Evolutionary conservation across 208 protist genomes (phyloP), one percentile per base, ranked within the genome.

Genomic region (Leishmania tropica): DNA sequence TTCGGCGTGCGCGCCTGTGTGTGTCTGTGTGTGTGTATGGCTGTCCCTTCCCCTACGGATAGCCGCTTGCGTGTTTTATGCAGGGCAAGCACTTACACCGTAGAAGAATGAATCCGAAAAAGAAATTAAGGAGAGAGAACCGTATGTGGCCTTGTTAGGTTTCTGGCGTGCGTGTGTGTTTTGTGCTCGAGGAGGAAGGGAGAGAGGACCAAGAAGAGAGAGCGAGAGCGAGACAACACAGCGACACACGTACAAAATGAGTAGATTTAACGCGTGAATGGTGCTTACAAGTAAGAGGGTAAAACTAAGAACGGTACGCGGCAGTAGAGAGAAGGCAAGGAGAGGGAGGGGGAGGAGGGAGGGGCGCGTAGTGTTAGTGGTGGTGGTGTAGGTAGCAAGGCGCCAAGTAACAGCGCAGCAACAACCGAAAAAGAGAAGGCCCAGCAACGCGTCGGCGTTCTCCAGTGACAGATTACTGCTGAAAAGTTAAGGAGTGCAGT

Each of bases 241-340:
- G 74, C 53, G 47, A 75, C 4, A 17, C n/a, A 51, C 37, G 4
- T 1, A 31, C 62, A 31, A 42, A 37, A 45, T 28, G 19, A 48
- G 5, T n/a, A 45, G 24, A 72, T 48, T 47, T 54, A 54, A 35
- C 24, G 21, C 65, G 74, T 62, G 24, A 79, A 75, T 48, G 78
- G 58, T 60, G 73, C 35, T 68, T 81, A 81, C 53, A 24, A 67
- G 75, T 70, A 74, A 67, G 56, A 48, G n/a, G 51, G 13, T 28
- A n/a, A 73, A 76, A 53, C 11, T 2, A 35, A 13, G 17, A 28
- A 74, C 70, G 15, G 17, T 74, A 24, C 24, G 67, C 17, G 40
- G 19, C 35, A 31, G 21, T 40, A 42, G 2, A 70, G n/a, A 45
- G 15, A 40, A 24, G 15, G 24, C 17, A 13, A 13, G 8, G 67